A percentile compares a stretch with the other conserved stretches of the same genome.
Evolutionary conservation across 1,139 yeast genomes (phyloP).

Genomic region (Candida buenavistaensis): DNA sequence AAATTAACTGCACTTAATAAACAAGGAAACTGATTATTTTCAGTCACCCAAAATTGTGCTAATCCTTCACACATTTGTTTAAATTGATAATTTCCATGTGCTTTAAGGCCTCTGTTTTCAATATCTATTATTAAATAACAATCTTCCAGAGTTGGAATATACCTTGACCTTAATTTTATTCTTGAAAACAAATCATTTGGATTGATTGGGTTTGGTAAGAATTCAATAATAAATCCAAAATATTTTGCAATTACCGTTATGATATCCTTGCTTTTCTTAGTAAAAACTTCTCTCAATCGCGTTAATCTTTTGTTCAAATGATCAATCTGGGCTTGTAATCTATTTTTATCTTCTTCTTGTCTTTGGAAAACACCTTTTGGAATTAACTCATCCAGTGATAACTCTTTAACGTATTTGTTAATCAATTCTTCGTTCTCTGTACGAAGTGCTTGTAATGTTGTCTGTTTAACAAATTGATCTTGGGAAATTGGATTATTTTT

Average conservation of each 20-base stretch:
- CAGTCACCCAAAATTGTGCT: constrained; percentile 66
- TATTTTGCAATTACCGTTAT: constrained; percentile 66
- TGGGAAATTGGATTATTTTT: constrained; percentile 66
- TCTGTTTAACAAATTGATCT: constrained; percentile 63
- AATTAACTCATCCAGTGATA: constrained; percentile 23
- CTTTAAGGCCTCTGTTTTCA: constrained; percentile 37
- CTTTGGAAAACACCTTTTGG: constrained; percentile 71
- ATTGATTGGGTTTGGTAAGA: constrained; percentile 61
- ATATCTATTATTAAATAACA: constrained; percentile 42
- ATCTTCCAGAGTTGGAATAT: constrained; percentile 24
- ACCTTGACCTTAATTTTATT: constrained; percentile 66
- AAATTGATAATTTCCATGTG: constrained; percentile 45
- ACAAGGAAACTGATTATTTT: constrained; percentile 73
- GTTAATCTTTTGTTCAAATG: constrained; percentile 56
- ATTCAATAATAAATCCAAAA: constrained; percentile 75
- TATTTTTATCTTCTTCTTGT: constrained; percentile 53
- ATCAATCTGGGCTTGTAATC: constrained; percentile 49
- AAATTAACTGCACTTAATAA: constrained; percentile 76
- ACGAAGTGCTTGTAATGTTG: constrained; percentile 50
- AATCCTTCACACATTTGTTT: constrained; percentile 55
- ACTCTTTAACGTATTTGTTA: constrained; percentile 19
- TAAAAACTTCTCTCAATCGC: constrained; percentile 63
- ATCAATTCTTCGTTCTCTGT: constrained; percentile 64
- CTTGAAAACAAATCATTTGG: constrained; percentile 45
- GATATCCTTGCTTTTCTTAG: constrained; percentile 74